Evolutionary conservation across 768 basidiomycete genomes (phyloP).

Genomic region (Suillus subalutaceus): DNA sequence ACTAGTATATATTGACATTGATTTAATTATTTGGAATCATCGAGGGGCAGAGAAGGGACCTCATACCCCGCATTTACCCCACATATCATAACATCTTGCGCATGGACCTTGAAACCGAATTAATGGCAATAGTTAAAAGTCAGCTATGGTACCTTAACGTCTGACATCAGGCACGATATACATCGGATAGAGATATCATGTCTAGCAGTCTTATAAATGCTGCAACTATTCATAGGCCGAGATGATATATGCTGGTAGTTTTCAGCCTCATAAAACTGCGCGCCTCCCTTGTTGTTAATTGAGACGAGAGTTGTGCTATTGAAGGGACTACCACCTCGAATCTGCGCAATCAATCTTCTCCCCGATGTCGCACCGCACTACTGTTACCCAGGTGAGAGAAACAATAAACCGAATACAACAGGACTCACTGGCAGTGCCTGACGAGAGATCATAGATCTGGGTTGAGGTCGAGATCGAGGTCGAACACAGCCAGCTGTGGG

Average conservation of each 20-base stretch:
- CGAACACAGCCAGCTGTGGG: slow-evolving; percentile 66
- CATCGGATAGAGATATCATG: background rate
- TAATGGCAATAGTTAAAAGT: background rate
- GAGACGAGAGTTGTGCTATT: background rate
- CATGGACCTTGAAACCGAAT: background rate
- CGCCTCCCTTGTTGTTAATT: background rate
- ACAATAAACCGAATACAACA: background rate
- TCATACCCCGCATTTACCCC: background rate
- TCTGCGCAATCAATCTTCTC: background rate
- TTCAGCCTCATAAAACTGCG: too few relatives aligned
- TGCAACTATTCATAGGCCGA: background rate
- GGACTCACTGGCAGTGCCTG: background rate
- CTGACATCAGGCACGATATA: background rate
- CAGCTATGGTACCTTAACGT: background rate
- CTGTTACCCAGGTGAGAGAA: background rate
- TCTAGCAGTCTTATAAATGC: background rate
- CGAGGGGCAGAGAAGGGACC: background rate
- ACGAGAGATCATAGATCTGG: slow-evolving; percentile 60
- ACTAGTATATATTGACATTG: background rate
- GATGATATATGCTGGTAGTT: too few relatives aligned
- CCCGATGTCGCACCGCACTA: background rate
- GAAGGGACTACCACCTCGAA: background rate
- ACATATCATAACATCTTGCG: background rate
- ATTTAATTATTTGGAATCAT: background rate
- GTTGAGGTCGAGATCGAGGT: slow-evolving; percentile 83